phyloP scores from a whole-genome alignment of 208 protist species.

The Angomonas desouzai region DNA sequence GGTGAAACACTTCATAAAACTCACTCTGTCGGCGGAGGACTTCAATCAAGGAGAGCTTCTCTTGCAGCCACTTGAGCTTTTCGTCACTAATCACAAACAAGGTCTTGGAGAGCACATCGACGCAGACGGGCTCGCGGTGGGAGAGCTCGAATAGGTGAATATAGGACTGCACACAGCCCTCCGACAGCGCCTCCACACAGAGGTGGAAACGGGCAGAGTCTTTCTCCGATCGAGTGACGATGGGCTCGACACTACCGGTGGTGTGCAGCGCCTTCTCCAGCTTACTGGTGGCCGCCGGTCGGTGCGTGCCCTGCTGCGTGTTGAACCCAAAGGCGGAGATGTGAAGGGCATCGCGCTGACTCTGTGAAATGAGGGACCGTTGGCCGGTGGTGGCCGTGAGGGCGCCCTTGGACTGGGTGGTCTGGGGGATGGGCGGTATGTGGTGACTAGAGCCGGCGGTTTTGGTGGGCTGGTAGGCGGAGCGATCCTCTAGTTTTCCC shows the following conservation, averaged over 20 bases:
- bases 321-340: conserved; percentile 53
- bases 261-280: conserved; percentile 21
- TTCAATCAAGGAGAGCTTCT: conserved; percentile 67
- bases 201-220: conserved; percentile 72
- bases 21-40: conserved; percentile 80
- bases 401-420: conserved; percentile 1
- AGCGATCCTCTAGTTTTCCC: not conserved
- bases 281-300: conserved; percentile 1
- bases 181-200: conserved; percentile 72
- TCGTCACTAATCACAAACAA: conserved; percentile 72
- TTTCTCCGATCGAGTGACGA: conserved; percentile 56
- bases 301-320: conserved; percentile 17
- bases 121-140: conserved; percentile 83
- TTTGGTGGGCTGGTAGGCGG: not conserved
- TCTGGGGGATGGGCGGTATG: conserved; percentile 9
- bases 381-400: not conserved
- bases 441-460: conserved; percentile 9
- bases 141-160: conserved; percentile 82
- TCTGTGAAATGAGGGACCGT: conserved; percentile 29
- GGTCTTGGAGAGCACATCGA: conserved; percentile 71
- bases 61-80: conserved; percentile 73
- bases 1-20: conserved; percentile 58
- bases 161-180: conserved; percentile 80
- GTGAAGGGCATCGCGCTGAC: conserved; percentile 38
- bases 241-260: conserved; percentile 22